Conservation (phyloP, 495 filamentous ascomycete species). For the Penicillium paxilli region DNA sequence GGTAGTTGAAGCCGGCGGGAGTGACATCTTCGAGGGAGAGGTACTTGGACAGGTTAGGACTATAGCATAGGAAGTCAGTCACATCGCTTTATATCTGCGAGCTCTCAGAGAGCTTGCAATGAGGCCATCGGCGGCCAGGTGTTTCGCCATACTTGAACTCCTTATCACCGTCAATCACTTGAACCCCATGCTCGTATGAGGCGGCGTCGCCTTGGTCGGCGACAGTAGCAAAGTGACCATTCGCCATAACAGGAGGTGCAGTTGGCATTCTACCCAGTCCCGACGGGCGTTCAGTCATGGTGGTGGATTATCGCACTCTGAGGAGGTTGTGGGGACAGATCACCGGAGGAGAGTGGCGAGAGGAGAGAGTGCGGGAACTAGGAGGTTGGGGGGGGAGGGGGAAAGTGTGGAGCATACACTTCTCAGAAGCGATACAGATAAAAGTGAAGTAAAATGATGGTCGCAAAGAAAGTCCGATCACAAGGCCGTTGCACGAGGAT, state of each 20-base stretch:
- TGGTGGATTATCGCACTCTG: constrained; percentile 11
- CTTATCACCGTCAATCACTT: constrained; percentile 95
- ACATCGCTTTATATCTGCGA: constrained; percentile 1
- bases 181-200: constrained; percentile 87
- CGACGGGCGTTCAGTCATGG: constrained; percentile 32
- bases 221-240: constrained; percentile 84
- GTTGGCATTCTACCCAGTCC: constrained; percentile 40
- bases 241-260: constrained; percentile 65
- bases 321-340: constrained; percentile 25
- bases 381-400: constrained; percentile 14
- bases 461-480: constrained; percentile 9
- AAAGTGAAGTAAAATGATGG: background rate
- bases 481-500: constrained; percentile 23
- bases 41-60: constrained; percentile 78
- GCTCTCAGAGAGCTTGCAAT: background rate
- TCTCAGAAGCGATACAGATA: background rate
- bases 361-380: constrained; percentile 17
- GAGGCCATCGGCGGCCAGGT: background rate
- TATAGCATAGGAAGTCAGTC: constrained; percentile 39
- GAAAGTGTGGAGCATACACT: constrained; percentile 11
- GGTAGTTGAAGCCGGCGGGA: constrained; percentile 94
- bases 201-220: constrained; percentile 64
- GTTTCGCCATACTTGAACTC: constrained; percentile 79
- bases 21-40: constrained; percentile 75
- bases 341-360: constrained; percentile 23